These are phyloP conservation scores for Phytophthora melonis DNA, from an alignment of 352 stramenopile genomes.

Conservation along the genomic window DNA sequence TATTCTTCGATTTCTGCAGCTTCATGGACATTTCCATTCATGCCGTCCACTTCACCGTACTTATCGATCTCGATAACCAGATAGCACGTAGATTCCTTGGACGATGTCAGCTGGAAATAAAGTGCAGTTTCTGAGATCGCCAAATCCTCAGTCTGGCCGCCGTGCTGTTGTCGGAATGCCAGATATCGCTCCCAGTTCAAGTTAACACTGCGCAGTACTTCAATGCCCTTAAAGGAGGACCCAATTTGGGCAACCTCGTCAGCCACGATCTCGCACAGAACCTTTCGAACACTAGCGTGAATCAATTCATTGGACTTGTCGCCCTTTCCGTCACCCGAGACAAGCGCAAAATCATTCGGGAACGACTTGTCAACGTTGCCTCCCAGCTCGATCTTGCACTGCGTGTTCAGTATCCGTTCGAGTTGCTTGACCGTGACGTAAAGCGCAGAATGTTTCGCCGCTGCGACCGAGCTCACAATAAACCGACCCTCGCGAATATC, in stretches of 20 bases:
- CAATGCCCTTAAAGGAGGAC: slow-evolving; percentile 79
- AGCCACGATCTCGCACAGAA: slow-evolving; percentile 85
- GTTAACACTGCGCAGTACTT: slow-evolving; percentile 80
- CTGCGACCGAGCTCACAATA: slow-evolving; percentile 71
- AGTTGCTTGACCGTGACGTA: slow-evolving; percentile 64
- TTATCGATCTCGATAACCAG: slow-evolving; percentile 89
- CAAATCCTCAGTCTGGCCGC: slow-evolving; percentile 79
- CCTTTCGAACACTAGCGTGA: slow-evolving; percentile 73
- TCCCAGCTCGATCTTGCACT: slow-evolving; percentile 81
- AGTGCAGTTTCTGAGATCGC: slow-evolving; percentile 85
- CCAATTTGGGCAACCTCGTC: slow-evolving; percentile 84
- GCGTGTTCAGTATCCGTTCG: slow-evolving; percentile 77
- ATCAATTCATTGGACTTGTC: slow-evolving; percentile 81
- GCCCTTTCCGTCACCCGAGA: slow-evolving; percentile 76
- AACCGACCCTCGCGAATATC: slow-evolving; percentile 81
- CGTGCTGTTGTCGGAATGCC: slow-evolving; percentile 83
- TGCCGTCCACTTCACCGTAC: slow-evolving; percentile 75
- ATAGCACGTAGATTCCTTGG: slow-evolving; percentile 87
- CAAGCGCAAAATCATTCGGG: slow-evolving; percentile 72
- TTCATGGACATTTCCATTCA: slow-evolving; percentile 64
- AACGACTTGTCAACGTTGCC: slow-evolving; percentile 53
- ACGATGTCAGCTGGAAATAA: slow-evolving; percentile 86
- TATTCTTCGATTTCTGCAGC: slow-evolving; percentile 66
- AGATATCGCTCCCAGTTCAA: slow-evolving; percentile 90
- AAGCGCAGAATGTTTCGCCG: slow-evolving; percentile 67